Conservation (phyloP, 108 stramenopile genomes). For the Skeletonema tropicum region DNA sequence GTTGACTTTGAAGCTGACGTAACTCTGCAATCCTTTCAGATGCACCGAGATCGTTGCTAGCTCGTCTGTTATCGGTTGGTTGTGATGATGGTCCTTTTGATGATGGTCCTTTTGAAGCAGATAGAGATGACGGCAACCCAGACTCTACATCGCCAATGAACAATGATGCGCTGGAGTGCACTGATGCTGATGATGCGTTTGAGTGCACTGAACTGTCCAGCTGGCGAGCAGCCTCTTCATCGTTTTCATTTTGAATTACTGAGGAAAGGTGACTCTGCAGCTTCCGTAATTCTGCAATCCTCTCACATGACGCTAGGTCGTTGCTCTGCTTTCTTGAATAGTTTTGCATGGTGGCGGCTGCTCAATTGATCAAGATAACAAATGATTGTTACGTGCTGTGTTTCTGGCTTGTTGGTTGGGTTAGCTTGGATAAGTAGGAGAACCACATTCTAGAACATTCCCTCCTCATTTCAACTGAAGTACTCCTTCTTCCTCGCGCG, state of each 20-base stretch:
- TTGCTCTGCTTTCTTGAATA: constrained; percentile 3
- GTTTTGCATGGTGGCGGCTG: neutral
- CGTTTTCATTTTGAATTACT: neutral
- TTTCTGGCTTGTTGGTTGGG: too few species aligned
- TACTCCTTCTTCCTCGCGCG: too few species aligned
- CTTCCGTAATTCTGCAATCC: neutral
- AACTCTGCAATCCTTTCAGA: neutral
- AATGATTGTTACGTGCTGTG: too few species aligned
- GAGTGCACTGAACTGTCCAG: neutral
- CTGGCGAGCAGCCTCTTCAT: neutral
- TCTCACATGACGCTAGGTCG: neutral
- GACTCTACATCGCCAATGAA: neutral
- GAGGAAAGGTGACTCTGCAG: neutral
- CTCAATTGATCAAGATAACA: neutral
- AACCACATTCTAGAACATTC: too few species aligned
- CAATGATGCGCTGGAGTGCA: neutral
- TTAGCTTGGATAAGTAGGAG: too few species aligned
- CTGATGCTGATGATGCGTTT: neutral
- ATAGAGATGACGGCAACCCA: neutral
- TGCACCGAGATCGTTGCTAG: neutral
- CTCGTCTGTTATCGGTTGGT: neutral
- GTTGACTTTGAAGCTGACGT: neutral
- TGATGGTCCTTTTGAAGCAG: neutral
- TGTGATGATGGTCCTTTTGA: neutral
- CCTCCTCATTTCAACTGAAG: too few species aligned